Evolutionary conservation across 2,329 filamentous ascomycete genomes (phyloP), one percentile per base, ranked within the genome.

Genomic region (Hypoxylon sp.): DNA sequence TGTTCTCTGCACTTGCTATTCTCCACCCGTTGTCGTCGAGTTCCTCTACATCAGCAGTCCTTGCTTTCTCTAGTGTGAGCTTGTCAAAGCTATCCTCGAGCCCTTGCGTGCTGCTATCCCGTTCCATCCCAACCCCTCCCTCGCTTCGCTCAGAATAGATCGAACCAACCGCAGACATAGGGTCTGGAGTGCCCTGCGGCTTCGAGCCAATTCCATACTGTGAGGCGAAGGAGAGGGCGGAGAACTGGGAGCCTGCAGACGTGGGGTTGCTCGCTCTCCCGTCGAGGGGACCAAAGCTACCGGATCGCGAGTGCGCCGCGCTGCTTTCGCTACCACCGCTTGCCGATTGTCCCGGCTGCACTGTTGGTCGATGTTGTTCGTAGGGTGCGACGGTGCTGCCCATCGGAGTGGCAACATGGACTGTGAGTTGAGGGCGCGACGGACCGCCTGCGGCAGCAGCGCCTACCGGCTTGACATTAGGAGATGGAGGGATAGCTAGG

Each of bases 1-100:
- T 88, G 71, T 92, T 91, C 76, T 97, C 93, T 78, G 92, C 87
- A 76, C 94, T 97, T 9, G 95, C 96, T 54, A 96, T 94, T 76
- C 92, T 89, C 96, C 96, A 99, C 19, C 93, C 94, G 68, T 97
- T 92, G 74, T 97, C 94, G 76, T 98, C 95, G 51, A 99, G 81
- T 71, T 98, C 95, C 74, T 97, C 95, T 3, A 97, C 95, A 78
- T 99, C 96, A 39, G 95, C 81, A 23, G 90, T 91, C 69, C 92
- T 86, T 34, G 93, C 93, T 78, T 91, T 94, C 71, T 97, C 94
- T 47, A 96, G 78, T 52, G 88, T 91, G 73, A 97, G 80, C 78
- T 94, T 90, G 70, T 96, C 93, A 62, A 97, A 89, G 2, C 73
- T 74, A 52, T 88, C 89, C 65, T 94, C 85, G 2, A 96, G 82